These are phyloP conservation scores for Microbotryum saponariae DNA, from an alignment of 1,284 basidiomycete genomes.

Conservation along the genomic window DNA sequence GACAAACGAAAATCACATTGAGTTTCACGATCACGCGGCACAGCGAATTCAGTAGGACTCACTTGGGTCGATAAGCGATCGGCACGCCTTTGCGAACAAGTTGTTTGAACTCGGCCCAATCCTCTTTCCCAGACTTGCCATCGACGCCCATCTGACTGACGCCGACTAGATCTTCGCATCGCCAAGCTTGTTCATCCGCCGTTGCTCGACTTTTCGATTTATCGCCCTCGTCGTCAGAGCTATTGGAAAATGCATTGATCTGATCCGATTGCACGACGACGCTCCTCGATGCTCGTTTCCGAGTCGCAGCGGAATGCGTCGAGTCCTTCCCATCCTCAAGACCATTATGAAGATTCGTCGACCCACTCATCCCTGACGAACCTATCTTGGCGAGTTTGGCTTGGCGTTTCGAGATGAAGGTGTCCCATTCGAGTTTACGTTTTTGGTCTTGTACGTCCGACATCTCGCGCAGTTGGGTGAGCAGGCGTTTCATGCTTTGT, in stretches of 20 bases:
- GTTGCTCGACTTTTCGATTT: slow-evolving; percentile 30
- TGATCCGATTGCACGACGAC: not conserved
- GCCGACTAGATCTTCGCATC: slow-evolving; percentile 55
- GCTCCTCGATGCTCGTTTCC: not conserved
- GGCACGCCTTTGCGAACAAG: slow-evolving; percentile 80
- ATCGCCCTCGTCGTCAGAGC: slow-evolving; percentile 36
- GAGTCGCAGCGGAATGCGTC: not conserved
- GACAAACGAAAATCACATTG: not conserved
- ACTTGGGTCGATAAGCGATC: slow-evolving; percentile 71
- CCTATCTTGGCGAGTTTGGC: slow-evolving; percentile 39
- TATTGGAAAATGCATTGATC: slow-evolving; percentile 37
- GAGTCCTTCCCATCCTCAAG: not conserved
- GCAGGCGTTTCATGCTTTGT: slow-evolving; percentile 64
- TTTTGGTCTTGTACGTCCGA: slow-evolving; percentile 73
- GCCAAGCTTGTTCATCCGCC: slow-evolving; percentile 26
- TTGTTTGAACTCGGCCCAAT: slow-evolving; percentile 68
- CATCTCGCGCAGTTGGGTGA: slow-evolving; percentile 73
- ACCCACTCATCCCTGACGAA: not conserved
- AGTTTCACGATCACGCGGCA: not conserved
- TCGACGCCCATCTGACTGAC: slow-evolving; percentile 76
- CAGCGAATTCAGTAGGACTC: not conserved
- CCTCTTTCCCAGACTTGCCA: slow-evolving; percentile 58
- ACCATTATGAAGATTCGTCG: not conserved
- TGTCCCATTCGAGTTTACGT: slow-evolving; percentile 77
- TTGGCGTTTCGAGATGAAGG: slow-evolving; percentile 60